Conservation (phyloP, 225 moss, liverwort and hornwort species). For the Pleurozium schreberi region DNA sequence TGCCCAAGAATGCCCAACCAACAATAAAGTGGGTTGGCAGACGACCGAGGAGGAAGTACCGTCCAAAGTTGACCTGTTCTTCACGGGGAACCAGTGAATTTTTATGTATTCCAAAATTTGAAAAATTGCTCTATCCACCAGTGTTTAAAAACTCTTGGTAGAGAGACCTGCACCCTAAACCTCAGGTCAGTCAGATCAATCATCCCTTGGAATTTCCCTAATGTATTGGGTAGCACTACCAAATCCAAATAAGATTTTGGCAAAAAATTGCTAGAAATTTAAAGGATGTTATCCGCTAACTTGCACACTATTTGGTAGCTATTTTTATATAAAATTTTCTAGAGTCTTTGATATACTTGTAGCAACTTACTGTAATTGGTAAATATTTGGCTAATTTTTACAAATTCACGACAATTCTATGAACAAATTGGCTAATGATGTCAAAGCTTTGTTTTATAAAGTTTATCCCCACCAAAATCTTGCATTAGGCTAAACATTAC, state of each 20-base stretch:
- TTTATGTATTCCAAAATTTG: neutral
- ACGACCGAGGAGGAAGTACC: neutral
- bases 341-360: neutral
- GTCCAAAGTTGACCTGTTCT: neutral
- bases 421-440: neutral
- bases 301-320: neutral
- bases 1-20: neutral
- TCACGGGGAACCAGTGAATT: neutral
- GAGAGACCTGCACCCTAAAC: neutral
- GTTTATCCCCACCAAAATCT: neutral
- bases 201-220: neutral
- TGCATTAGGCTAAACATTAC: neutral
- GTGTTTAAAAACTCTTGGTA: neutral
- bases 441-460: neutral
- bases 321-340: neutral
- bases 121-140: no score
- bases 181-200: neutral
- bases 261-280: neutral
- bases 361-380: neutral
- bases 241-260: neutral
- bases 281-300: neutral
- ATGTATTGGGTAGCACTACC: neutral
- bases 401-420: neutral
- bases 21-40: neutral
- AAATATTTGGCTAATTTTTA: neutral